A percentile compares a stretch with the other conserved stretches of the same genome.
Evolutionary conservation across 371 early-diverging fungal genomes (phyloP).

Genomic region (Parasitella parasitica): DNA sequence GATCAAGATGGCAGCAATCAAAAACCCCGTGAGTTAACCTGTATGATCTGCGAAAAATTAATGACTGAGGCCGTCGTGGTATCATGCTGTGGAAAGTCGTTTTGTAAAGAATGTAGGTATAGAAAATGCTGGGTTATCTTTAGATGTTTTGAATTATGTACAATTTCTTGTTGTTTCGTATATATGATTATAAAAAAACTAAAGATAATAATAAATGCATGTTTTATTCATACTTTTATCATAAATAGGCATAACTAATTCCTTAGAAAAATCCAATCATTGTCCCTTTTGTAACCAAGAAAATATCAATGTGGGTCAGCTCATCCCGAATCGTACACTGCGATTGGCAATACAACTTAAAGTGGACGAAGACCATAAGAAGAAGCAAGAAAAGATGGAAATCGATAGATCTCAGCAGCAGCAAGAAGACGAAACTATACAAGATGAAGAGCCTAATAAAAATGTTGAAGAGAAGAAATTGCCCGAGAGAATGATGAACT

Average conservation of each 20-base stretch:
- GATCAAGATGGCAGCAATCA: constrained; percentile 8
- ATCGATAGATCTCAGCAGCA: not conserved
- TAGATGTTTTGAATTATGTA: not conserved
- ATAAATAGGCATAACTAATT: constrained; percentile 32
- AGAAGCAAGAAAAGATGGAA: constrained; percentile 14
- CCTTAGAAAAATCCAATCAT: constrained; percentile 28
- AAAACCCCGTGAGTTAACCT: constrained; percentile 62
- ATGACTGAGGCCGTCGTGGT: constrained; percentile 77
- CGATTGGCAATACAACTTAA: constrained; percentile 31
- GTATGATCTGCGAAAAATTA: constrained; percentile 74
- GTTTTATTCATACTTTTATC: constrained; percentile 5
- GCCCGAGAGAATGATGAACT: constrained; percentile 18
- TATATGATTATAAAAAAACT: not conserved
- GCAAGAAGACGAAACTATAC: not conserved
- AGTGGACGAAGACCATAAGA: constrained; percentile 25
- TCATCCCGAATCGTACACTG: constrained; percentile 41
- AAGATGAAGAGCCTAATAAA: constrained; percentile 11
- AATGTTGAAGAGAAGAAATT: constrained; percentile 20
- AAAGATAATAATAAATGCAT: constrained; percentile 1
- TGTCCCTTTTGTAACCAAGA: constrained; percentile 43
- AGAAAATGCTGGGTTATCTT: not conserved
- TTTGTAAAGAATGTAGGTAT: constrained; percentile 85
- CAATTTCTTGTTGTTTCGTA: not conserved
- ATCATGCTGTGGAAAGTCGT: constrained; percentile 86
- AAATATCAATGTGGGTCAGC: constrained; percentile 22